phyloP scores from a whole-genome alignment of 371 early-diverging fungal genomes.

The Mycotypha africana region DNA sequence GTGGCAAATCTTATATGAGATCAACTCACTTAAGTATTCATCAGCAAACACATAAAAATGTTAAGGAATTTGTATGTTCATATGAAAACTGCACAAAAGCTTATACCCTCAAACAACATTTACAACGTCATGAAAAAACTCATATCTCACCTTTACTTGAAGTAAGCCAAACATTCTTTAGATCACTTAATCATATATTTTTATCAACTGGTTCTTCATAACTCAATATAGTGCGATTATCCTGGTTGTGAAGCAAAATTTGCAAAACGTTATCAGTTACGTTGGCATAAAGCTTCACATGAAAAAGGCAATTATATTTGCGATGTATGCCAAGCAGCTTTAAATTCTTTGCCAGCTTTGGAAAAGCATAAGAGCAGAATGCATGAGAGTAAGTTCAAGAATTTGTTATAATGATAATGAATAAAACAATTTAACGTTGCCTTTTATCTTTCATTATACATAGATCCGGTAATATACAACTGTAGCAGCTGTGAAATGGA shows the following conservation, averaged over 20 bases:
- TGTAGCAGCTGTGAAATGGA: slow-evolving; percentile 47
- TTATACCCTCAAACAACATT: slow-evolving; percentile 36
- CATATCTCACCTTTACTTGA: slow-evolving; percentile 38
- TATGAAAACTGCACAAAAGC: slow-evolving; percentile 27
- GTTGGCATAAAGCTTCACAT: slow-evolving; percentile 48
- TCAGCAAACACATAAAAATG: slow-evolving; percentile 43
- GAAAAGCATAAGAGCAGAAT: slow-evolving; percentile 42
- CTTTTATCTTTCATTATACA: neutral
- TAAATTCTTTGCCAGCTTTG: slow-evolving; percentile 48
- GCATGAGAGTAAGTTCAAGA: slow-evolving; percentile 43
- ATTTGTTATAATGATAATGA: no score
- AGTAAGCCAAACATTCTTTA: slow-evolving; percentile 15
- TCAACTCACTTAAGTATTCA: slow-evolving; percentile 56
- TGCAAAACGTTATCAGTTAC: slow-evolving; percentile 50
- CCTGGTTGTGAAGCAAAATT: slow-evolving; percentile 51
- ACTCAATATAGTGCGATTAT: slow-evolving; percentile 34
- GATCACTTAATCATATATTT: neutral
- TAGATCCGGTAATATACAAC: slow-evolving; percentile 45
- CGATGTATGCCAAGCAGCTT: slow-evolving; percentile 42
- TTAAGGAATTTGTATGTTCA: slow-evolving; percentile 33
- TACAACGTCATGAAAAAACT: slow-evolving; percentile 39
- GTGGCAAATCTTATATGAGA: slow-evolving; percentile 51
- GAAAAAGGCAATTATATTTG: slow-evolving; percentile 14
- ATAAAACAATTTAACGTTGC: neutral
- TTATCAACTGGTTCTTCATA: neutral